Conservation (phyloP, 1,284 basidiomycete species). For the Ustilago shanxiensis region DNA sequence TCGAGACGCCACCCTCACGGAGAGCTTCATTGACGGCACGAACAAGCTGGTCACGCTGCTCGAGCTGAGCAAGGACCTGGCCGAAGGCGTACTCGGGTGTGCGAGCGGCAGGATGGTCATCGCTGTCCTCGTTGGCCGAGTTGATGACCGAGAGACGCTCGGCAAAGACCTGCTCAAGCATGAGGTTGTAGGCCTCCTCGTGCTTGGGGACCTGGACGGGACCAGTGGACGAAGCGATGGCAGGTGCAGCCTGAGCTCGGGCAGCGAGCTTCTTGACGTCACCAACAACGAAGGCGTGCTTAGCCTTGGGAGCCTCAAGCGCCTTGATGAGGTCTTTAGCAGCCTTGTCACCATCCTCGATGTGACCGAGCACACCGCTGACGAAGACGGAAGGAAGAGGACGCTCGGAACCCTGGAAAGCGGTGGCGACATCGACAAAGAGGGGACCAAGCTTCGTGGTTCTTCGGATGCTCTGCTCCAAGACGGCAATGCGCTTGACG, state of each 20-base stretch:
- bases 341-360: conserved; percentile 54
- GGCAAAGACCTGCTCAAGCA: conserved; percentile 84
- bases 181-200: conserved; percentile 90
- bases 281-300: conserved; percentile 69
- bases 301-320: conserved; percentile 38
- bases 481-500: conserved; percentile 81
- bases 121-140: conserved; percentile 54
- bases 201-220: conserved; percentile 78
- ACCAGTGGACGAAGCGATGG: conserved; percentile 18
- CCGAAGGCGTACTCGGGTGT: conserved; percentile 94
- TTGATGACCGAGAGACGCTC: conserved; percentile 89
- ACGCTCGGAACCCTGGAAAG: conserved; percentile 77
- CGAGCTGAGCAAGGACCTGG: conserved; percentile 83
- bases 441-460: conserved; percentile 88
- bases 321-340: conserved; percentile 55
- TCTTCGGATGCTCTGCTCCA: conserved; percentile 83
- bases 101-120: conserved; percentile 75
- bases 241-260: conserved; percentile 58
- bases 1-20: conserved; percentile 47
- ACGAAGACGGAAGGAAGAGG: conserved; percentile 54
- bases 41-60: conserved; percentile 62
- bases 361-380: conserved; percentile 59
- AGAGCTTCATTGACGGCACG: conserved; percentile 59
- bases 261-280: conserved; percentile 70
- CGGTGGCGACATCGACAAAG: conserved; percentile 83